These are phyloP conservation scores for Polygonum aviculare DNA, from an alignment of 148 eudicot genomes.

Conservation along the genomic window DNA sequence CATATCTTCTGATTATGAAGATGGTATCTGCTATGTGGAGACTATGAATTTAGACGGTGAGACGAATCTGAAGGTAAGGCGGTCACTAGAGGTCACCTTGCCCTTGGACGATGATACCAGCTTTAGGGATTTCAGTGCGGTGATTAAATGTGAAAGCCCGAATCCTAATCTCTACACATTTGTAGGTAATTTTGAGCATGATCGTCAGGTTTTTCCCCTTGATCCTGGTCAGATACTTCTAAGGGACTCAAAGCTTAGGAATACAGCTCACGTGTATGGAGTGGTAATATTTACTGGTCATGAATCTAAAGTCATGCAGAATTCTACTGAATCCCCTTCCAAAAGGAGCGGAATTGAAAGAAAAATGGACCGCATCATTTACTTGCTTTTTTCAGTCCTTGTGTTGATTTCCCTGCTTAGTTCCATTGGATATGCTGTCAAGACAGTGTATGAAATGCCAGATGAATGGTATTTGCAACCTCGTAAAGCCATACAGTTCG, in stretches of 20 bases:
- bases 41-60: conserved; percentile 99
- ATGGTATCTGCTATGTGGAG: conserved; percentile 94
- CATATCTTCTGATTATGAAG: conserved; percentile 81
- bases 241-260: conserved; percentile 91
- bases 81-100: conserved; percentile 71
- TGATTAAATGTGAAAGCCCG: conserved; percentile 78
- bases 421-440: conserved; percentile 68
- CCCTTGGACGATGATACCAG: conserved; percentile 55
- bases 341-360: conserved; percentile 83
- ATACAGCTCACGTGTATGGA: conserved; percentile 73
- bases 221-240: conserved; percentile 89
- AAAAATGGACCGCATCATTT: conserved; percentile 88
- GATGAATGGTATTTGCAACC: conserved; percentile 74
- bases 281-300: conserved; percentile 84
- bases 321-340: conserved; percentile 74
- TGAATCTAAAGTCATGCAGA: conserved; percentile 96
- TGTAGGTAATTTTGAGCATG: conserved; percentile 84
- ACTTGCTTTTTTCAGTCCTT: conserved; percentile 70
- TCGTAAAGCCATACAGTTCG: conserved; percentile 25
- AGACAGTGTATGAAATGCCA: conserved; percentile 52
- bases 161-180: conserved; percentile 80
- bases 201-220: conserved; percentile 69
- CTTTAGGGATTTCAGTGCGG: conserved; percentile 57
- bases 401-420: conserved; percentile 76
- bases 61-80: conserved; percentile 85